phyloP scores from a whole-genome alignment of 164 flowering plant species.

The Buxus sempervirens region DNA sequence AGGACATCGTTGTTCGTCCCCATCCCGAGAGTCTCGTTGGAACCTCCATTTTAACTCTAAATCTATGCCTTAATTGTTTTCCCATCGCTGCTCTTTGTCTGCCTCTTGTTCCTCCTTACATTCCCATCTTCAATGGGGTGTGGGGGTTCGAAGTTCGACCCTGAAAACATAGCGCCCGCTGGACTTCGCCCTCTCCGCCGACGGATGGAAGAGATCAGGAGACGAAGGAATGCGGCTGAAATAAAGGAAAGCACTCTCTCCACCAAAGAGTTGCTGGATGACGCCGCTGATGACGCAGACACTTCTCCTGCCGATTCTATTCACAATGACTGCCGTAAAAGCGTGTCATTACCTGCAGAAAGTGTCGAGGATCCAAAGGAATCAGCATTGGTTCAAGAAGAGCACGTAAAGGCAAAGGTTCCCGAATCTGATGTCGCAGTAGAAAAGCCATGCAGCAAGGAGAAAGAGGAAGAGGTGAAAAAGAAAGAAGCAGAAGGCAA shows the following conservation, averaged over 20 bases:
- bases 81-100: background rate
- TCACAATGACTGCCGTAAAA: background rate
- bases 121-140: slow-evolving; percentile 4
- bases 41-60: background rate
- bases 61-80: too few relatives aligned
- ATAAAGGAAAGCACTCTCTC: background rate
- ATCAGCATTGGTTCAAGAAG: background rate
- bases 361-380: background rate
- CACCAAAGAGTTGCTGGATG: background rate
- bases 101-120: too few relatives aligned
- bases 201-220: slow-evolving; percentile 4
- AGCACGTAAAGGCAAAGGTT: background rate
- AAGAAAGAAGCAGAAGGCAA: background rate
- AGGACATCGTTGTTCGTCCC: too few relatives aligned
- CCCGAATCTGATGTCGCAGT: background rate
- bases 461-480: background rate
- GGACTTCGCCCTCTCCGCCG: slow-evolving; percentile 7
- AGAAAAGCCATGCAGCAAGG: background rate
- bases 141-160: background rate
- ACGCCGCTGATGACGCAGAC: background rate
- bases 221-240: background rate
- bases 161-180: background rate
- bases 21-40: too few relatives aligned
- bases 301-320: background rate
- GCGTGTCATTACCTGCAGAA: background rate